Evolutionary conservation across 805 yeast genomes (phyloP), one percentile per base, ranked within the genome.

Genomic region (Wickerhamomyces canadensis): DNA sequence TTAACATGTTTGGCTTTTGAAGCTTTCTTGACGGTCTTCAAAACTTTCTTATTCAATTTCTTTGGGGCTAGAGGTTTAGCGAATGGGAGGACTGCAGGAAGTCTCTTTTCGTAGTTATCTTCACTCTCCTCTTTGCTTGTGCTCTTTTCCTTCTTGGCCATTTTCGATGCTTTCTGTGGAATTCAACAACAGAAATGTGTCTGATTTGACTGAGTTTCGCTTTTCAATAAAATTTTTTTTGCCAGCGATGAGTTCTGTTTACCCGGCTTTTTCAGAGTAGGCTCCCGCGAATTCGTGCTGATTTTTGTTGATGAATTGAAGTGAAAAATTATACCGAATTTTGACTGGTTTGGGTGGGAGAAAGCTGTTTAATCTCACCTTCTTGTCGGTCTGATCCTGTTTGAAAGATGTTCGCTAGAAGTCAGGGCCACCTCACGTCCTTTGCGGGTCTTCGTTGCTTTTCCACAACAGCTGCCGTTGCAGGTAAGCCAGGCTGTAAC

Each of bases 1-100:
- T 88, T 91, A 52, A 93, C 96, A 64, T 91, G 96, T 69, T 93
- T 93, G 47, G 96, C 94, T 69, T 93, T 93, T 37, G 98, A 88
- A 9, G 98, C 98, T 64, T 87, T 91, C 75, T 93, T 93, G 47
- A 93, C 94, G 31, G 96, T 86, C 69, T 93, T 93, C 58, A 94
- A 75, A 14, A 91, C 82, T 66, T 91, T 93, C 68, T 93, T 93
- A 72, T 93, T 93, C 60, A 91, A 70, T 64, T 93, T 93, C 70
- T 93, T 93, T 31, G 96, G 78, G 13, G 99, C 99, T 52, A 93
- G 73, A 43, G 99, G 99, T 56, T 78, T 71, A 37, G 98, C 96
- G 64, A 93, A 91, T 38, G 96, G 83, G 50, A 93, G 72, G 41
- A 84, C 78, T 16, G 96, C 97, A 35, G 95, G 81, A 65, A 93